Conservation (phyloP, 768 basidiomycete species). For the Steccherinum ochraceum region DNA sequence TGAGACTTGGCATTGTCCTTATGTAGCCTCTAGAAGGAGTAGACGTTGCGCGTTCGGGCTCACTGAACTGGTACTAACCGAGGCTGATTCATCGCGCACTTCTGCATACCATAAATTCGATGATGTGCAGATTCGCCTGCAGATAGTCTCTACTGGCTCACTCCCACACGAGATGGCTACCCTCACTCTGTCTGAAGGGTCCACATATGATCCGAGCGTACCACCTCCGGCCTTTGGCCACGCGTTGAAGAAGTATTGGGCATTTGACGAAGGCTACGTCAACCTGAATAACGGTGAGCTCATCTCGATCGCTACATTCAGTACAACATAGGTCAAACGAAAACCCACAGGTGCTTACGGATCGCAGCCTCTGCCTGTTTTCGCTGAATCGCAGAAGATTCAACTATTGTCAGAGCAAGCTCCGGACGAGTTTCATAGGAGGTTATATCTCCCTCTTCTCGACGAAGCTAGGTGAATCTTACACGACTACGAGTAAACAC, state of each 20-base stretch:
- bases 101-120: too few species aligned
- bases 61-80: too few species aligned
- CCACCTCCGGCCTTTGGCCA: conserved; percentile 50
- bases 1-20: too few species aligned
- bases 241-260: conserved; percentile 44
- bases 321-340: not conserved
- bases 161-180: too few species aligned
- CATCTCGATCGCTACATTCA: not conserved
- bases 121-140: too few species aligned
- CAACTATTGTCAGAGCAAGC: conserved; percentile 39
- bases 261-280: conserved; percentile 50
- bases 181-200: too few species aligned
- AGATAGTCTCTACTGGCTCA: too few species aligned
- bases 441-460: conserved; percentile 20
- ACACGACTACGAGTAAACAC: too few species aligned
- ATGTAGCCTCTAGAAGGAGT: too few species aligned
- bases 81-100: too few species aligned
- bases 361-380: conserved; percentile 46
- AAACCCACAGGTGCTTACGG: conserved; percentile 52
- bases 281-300: conserved; percentile 58
- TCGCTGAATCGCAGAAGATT: conserved; percentile 34
- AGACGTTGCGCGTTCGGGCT: too few species aligned
- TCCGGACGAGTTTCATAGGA: conserved; percentile 48
- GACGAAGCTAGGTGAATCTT: conserved; percentile 4
- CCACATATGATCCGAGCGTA: conserved; percentile 15